Conservation (phyloP, 1,284 basidiomycete species). For the Fomes fomentarius region DNA sequence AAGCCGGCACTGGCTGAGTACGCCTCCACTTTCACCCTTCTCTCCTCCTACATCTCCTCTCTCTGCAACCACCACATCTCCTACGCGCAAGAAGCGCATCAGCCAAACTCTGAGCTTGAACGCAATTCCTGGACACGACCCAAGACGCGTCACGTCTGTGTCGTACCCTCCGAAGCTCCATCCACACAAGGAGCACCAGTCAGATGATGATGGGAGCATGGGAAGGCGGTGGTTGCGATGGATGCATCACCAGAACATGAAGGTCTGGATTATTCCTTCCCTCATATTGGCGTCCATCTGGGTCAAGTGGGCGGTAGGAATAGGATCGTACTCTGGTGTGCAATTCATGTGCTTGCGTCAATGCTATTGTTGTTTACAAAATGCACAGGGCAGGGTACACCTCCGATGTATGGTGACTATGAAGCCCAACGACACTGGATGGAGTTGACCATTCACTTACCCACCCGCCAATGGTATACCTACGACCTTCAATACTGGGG, state of each 20-base stretch:
- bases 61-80: slow-evolving; percentile 21
- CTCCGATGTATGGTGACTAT: slow-evolving; percentile 90
- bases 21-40: slow-evolving; percentile 32
- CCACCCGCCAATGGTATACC: slow-evolving; percentile 79
- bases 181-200: slow-evolving; percentile 20
- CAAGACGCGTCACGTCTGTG: slow-evolving; percentile 19
- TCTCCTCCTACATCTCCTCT: slow-evolving; percentile 32
- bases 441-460: slow-evolving; percentile 83
- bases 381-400: slow-evolving; percentile 59
- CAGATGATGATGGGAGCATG: slow-evolving; percentile 47
- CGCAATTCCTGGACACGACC: slow-evolving; percentile 39
- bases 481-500: slow-evolving; percentile 93
- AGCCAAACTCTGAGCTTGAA: slow-evolving; percentile 38
- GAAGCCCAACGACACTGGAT: slow-evolving; percentile 97
- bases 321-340: slow-evolving; percentile 85
- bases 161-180: slow-evolving; percentile 19
- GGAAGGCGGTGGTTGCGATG: slow-evolving; percentile 69
- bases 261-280: slow-evolving; percentile 57
- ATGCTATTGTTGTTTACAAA: slow-evolving; percentile 7
- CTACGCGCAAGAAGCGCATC: slow-evolving; percentile 14
- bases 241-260: slow-evolving; percentile 74
- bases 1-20: slow-evolving; percentile 35
- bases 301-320: slow-evolving; percentile 69
- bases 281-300: slow-evolving; percentile 55
- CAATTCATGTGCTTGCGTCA: slow-evolving; percentile 18